Base-by-base conservation (phyloP, 1,139 yeast genomes). In the Taphrina flavorubra region DNA sequence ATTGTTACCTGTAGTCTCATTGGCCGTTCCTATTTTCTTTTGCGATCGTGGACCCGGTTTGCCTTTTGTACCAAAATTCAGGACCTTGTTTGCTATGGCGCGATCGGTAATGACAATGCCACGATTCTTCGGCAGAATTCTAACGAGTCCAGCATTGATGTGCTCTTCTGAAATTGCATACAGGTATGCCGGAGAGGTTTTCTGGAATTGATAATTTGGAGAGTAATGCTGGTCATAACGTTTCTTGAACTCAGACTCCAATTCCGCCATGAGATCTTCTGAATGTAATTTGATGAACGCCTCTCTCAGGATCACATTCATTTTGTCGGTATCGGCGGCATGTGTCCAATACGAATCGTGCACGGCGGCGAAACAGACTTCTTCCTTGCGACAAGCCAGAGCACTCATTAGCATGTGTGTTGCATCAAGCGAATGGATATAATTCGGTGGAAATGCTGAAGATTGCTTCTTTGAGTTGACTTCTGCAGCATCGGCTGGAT, bases 341-440 rank as follows among this genome's bases (percentile, higher is more conserved):
- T 95, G 99, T 0, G 99, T 92, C 99, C 99, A 94, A 77, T 90
- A 94, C 0, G 98, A 92, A 78, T 94, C 99, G 78, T 94, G 99
- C 44, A 94, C 99, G 0, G 98, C 88, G 0, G 99, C 97, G 82
- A 95, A 94, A n/a, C 86, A 81, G 68, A 94, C 78, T 0, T 85
- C 86, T 4, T 77, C 77, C 59, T 85, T 82, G n/a, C 88, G 86
- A 78, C 97, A 92, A 34, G 86, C 86, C 61, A 86, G 82, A 0
- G 98, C 96, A 11, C 97, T 89, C 83, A 92, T 81, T 69, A 94
- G 82, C 99, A 94, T 94, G 77, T 94, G 99, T 0, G 97, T 89
- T 0, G 99, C 98, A 81, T 94, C 99, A 72, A 94, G 82, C 0
- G 98, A 92, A 77, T 94, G 99, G 68, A 94, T 90, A 77, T 85